A percentile compares a stretch with the other conserved stretches of the same genome.
Conservation (phyloP, 2,329 filamentous ascomycete species). For the Biscogniauxia mediterranea region DNA sequence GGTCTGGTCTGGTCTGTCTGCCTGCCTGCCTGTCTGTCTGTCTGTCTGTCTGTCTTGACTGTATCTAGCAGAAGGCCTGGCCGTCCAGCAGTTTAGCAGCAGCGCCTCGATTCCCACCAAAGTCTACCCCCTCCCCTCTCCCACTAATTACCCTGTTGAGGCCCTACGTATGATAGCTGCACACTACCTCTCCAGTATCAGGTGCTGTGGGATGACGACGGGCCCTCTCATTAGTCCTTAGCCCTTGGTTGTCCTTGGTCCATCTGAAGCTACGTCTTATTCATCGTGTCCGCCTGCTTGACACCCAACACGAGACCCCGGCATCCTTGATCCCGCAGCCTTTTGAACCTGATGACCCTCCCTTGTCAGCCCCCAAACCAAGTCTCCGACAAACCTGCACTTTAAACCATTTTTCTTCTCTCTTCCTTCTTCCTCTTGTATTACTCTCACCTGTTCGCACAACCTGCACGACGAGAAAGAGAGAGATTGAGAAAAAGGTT, state of each 20-base stretch:
- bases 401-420: not conserved
- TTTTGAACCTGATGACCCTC: slow-evolving; percentile 16
- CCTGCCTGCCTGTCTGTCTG: too few relatives aligned
- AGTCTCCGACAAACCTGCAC: slow-evolving; percentile 11
- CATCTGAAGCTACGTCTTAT: not conserved
- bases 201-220: slow-evolving; percentile 32
- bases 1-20: too few relatives aligned
- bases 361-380: slow-evolving; percentile 2
- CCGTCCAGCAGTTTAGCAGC: too few relatives aligned
- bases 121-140: not conserved
- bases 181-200: not conserved
- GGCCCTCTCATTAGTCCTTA: slow-evolving; percentile 13
- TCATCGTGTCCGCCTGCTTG: slow-evolving; percentile 14
- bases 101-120: not conserved
- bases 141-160: not conserved
- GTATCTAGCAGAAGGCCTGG: too few relatives aligned
- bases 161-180: not conserved
- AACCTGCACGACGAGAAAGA: not conserved
- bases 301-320: slow-evolving; percentile 10
- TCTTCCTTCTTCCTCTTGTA: not conserved
- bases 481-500: not conserved
- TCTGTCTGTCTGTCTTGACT: too few relatives aligned
- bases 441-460: slow-evolving; percentile 9
- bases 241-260: slow-evolving; percentile 1
- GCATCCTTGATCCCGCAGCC: not conserved